Evolutionary conservation across 257 asterid species (phyloP), one percentile per base, ranked within the genome.

Genomic region (Henckelia pumila): DNA sequence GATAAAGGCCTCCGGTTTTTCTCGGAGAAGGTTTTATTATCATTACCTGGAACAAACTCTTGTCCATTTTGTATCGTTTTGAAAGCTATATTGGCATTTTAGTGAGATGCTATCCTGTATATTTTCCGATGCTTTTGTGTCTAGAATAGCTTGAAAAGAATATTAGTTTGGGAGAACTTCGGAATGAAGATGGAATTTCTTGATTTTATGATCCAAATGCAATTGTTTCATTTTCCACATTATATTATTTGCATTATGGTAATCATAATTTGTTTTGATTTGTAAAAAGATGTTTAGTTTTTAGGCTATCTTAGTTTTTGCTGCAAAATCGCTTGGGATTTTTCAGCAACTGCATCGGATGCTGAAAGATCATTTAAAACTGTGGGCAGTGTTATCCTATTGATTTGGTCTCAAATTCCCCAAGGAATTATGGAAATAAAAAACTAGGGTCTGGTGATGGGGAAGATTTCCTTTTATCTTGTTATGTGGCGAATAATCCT

Each of bases 1-100:
- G 99, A 93, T 77, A 93, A 90, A 84, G 99, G 99, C 71, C 78
- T 93, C 53, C 81, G 85, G 0, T 90, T 93, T 80, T 82, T 90
- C 82, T 88, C 99, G 7, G 99, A 93, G 80, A 93, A 93, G 97
- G 99, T 93, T 32, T 66, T 21, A 59, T 16, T 74, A 40, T 71
- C 71, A 61, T 73, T 40, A 30, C 50, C 52, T 23, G 65, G 64
- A 59, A 73, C 61, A 72, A 64, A 30, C 22, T 19, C 62, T 57
- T 40, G 17, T 40, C 50, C n/a, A 35, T 35, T 35, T 35, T 5
- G 23, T 75, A 35, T 17, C 21, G 16, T 68, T 29, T 56, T 29
- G n/a, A 40, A 40, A 13, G 50, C n/a, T 3, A 10, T 40, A 1
- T 11, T 40, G 50, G n/a, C n/a, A 40, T 40, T 40, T 40, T 40